Base-by-base conservation (phyloP, 2,329 filamentous ascomycete species). In the Xylaria sp. region DNA sequence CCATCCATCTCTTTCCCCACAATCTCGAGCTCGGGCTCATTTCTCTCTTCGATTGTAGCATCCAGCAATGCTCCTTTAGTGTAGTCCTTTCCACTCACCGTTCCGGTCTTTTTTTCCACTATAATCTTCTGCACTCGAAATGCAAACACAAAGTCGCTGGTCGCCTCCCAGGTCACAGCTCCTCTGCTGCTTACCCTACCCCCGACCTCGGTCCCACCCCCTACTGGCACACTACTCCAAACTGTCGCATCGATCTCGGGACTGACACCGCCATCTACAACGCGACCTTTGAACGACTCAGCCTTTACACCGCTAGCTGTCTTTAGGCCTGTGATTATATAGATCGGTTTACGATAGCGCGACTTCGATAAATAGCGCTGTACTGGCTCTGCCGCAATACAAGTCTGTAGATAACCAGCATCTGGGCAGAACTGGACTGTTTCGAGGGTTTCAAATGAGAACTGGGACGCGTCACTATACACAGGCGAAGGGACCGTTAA, bases 51-150 rank as follows among this genome's bases (percentile, higher is more conserved):
- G 9, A 20, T 42, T 20, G 13, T 13, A 13, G 10, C 26, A 13
- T 58, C 38, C 15, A 58, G 4, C 38, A 58, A 17, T 44, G 56
- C 38, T n/a, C 56, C 56, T 44, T 58, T 58, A 2, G 13, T 44
- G 10, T 58, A 58, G 17, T 58, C 56, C 10, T 58, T 23, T 20
- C 20, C 38, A 1, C 38, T 28, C 23, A 44, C 20, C 7, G 20
- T 3, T 4, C 38, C 36, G 2, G 36, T 44, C 23, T 10, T 58
- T 38, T 31, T 58, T 4, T 28, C 38, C 6, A 58, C 56, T 20
- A n/a, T 7, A 9, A 58, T 20, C 56, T 31, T 58, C 36, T n/a
- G 56, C 11, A 58, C 56, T n/a, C 56, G 36, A 44, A 58, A 58
- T 3, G 56, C 56, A 44, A 58, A 58, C 2, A 58, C 13, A 31